Conservation (phyloP, 768 basidiomycete species). For the Tephrocybe sp. region DNA sequence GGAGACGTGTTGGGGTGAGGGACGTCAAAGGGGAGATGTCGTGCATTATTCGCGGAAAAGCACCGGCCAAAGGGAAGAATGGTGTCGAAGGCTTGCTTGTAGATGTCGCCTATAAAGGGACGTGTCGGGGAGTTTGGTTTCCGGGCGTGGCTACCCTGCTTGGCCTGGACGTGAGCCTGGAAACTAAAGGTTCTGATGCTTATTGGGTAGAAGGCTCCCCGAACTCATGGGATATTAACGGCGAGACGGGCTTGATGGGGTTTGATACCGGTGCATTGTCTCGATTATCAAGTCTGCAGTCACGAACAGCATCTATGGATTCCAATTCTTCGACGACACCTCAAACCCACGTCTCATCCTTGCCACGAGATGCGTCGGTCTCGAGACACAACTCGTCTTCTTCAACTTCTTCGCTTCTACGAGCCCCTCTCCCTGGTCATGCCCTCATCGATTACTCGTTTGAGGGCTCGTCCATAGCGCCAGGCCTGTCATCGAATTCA, state of each 20-base stretch:
- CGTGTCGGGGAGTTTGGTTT: constrained; percentile 77
- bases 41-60: constrained; percentile 54
- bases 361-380: constrained; percentile 18
- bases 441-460: constrained; percentile 74
- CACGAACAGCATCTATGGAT: constrained; percentile 51
- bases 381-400: constrained; percentile 39
- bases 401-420: constrained; percentile 64
- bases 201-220: constrained; percentile 57
- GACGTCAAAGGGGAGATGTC: constrained; percentile 68
- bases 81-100: constrained; percentile 55
- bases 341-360: constrained; percentile 19
- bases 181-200: constrained; percentile 66
- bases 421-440: constrained; percentile 68
- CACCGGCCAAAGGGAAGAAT: constrained; percentile 31
- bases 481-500: constrained; percentile 31
- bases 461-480: constrained; percentile 45
- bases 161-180: constrained; percentile 72
- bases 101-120: constrained; percentile 67
- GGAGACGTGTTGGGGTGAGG: constrained; percentile 67
- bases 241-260: constrained; percentile 69
- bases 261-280: constrained; percentile 53
- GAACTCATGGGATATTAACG: constrained; percentile 58
- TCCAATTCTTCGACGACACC: constrained; percentile 39
- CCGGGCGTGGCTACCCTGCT: constrained; percentile 80
- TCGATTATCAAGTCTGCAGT: constrained; percentile 23